Conservation (phyloP, 208 protist species). For the Vickermania ingenoplastis region DNA sequence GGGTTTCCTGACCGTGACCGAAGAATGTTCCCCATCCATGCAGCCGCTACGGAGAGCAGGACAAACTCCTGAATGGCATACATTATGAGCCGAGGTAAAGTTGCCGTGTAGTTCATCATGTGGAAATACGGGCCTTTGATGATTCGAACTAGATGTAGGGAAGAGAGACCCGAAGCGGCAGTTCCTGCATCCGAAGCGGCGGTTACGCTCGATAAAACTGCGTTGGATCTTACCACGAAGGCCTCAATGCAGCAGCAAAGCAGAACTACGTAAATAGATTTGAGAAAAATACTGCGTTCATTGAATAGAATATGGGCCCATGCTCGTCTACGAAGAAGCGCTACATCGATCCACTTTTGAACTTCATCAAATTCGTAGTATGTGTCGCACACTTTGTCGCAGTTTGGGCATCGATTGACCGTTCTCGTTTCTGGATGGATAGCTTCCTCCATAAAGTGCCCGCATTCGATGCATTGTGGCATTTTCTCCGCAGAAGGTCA, state of each 20-base stretch:
- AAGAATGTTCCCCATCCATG: slow-evolving; percentile 39
- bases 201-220: too few relatives aligned
- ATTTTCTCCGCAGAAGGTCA: too few relatives aligned
- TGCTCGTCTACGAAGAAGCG: slow-evolving; percentile 47
- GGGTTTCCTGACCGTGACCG: slow-evolving; percentile 23
- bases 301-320: slow-evolving; percentile 81
- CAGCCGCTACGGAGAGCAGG: slow-evolving; percentile 31
- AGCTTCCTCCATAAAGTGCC: slow-evolving; percentile 25
- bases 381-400: slow-evolving; percentile 42
- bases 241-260: slow-evolving; percentile 61
- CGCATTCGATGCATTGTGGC: slow-evolving; percentile 76
- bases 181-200: too few relatives aligned
- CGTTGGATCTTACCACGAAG: slow-evolving; percentile 51
- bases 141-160: slow-evolving; percentile 62
- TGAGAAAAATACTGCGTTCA: slow-evolving; percentile 8
- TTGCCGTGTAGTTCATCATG: slow-evolving; percentile 34
- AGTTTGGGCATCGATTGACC: slow-evolving; percentile 59
- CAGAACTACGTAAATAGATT: slow-evolving; percentile 20
- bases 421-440: slow-evolving; percentile 61
- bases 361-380: slow-evolving; percentile 70
- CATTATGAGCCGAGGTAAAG: slow-evolving; percentile 44
- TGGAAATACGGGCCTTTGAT: slow-evolving; percentile 28
- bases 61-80: slow-evolving; percentile 51
- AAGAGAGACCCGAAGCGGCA: slow-evolving; percentile 11
- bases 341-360: slow-evolving; percentile 70